Percentiles rank a stretch among this genome's conserved stretches.
phyloP scores from a whole-genome alignment of 2,329 filamentous ascomycete species.

The Boeremia exigua region DNA sequence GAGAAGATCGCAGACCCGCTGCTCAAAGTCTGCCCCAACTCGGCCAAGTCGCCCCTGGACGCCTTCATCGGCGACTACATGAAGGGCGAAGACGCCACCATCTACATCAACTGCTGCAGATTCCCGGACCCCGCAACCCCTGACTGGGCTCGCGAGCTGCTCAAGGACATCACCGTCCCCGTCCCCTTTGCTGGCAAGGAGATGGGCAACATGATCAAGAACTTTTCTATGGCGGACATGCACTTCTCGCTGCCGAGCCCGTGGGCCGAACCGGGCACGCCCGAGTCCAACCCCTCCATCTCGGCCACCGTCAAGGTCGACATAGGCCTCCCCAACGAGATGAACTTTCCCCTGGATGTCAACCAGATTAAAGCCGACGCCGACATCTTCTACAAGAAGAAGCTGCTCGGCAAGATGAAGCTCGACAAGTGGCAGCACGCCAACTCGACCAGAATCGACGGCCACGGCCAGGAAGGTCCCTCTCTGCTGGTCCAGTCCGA shows the following conservation, averaged over 20 bases:
- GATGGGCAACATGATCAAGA: slow-evolving; percentile 82
- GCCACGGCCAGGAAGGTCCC: slow-evolving; percentile 63
- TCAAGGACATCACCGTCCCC: slow-evolving; percentile 82
- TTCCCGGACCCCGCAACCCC: slow-evolving; percentile 72
- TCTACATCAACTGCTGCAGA: slow-evolving; percentile 83
- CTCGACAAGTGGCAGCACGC: slow-evolving; percentile 83
- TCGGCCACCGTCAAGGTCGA: slow-evolving; percentile 83
- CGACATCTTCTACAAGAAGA: slow-evolving; percentile 78
- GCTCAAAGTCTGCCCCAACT: slow-evolving; percentile 75
- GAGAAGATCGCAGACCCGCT: slow-evolving; percentile 75
- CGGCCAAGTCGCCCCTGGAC: slow-evolving; percentile 82
- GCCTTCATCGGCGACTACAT: slow-evolving; percentile 81
- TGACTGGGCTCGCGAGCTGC: slow-evolving; percentile 79
- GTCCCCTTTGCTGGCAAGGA: slow-evolving; percentile 82
- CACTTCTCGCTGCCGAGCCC: slow-evolving; percentile 86
- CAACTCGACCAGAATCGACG: slow-evolving; percentile 74
- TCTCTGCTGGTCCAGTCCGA: slow-evolving; percentile 75
- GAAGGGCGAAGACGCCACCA: slow-evolving; percentile 75
- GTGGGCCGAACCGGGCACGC: slow-evolving; percentile 75
- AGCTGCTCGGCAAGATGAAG: slow-evolving; percentile 81
- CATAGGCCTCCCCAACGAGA: slow-evolving; percentile 79
- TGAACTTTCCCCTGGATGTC: slow-evolving; percentile 85
- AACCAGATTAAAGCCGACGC: slow-evolving; percentile 76
- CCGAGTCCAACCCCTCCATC: slow-evolving; percentile 76
- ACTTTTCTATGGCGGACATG: slow-evolving; percentile 85